A percentile compares a stretch with the other conserved stretches of the same genome.
Evolutionary conservation across 176 grass and related monocot genomes (phyloP).

Genomic region (Ensete ventricosum): DNA sequence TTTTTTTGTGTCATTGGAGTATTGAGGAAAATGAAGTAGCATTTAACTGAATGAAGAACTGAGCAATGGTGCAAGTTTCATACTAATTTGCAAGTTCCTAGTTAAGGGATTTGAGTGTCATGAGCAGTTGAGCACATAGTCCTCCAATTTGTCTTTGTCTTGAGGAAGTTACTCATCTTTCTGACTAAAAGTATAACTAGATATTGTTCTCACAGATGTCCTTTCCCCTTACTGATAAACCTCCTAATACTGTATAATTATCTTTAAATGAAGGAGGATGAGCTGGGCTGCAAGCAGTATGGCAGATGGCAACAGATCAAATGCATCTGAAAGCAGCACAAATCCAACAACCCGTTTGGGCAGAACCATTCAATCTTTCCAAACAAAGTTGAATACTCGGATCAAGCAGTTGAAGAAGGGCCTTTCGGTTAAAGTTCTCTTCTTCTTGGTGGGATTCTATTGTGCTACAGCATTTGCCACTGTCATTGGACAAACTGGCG

Average conservation of each 20-base stretch:
- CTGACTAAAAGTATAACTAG: background rate
- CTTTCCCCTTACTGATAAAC: background rate
- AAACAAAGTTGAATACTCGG: slow-evolving; percentile 29
- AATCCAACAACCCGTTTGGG: slow-evolving; percentile 49
- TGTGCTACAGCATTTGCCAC: slow-evolving; percentile 90
- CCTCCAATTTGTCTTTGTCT: background rate
- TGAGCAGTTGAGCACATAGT: no score
- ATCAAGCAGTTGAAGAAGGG: slow-evolving; percentile 49
- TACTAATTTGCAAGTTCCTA: no score
- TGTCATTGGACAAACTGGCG: slow-evolving; percentile 81
- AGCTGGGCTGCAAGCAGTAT: slow-evolving; percentile 39
- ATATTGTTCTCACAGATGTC: background rate
- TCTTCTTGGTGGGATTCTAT: slow-evolving; percentile 85
- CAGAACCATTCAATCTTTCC: slow-evolving; percentile 38
- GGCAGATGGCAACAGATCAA: slow-evolving; percentile 22
- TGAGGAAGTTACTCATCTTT: background rate
- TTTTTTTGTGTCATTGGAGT: no score
- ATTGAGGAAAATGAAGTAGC: no score
- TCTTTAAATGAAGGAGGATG: slow-evolving; percentile 11
- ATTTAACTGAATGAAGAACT: no score
- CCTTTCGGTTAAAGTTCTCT: slow-evolving; percentile 54
- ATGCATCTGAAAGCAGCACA: slow-evolving; percentile 32
- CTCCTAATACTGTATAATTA: background rate
- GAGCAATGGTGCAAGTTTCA: no score
- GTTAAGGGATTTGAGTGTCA: no score